Conservation (phyloP, 129 eudicot species). For the Silybum marianum region DNA sequence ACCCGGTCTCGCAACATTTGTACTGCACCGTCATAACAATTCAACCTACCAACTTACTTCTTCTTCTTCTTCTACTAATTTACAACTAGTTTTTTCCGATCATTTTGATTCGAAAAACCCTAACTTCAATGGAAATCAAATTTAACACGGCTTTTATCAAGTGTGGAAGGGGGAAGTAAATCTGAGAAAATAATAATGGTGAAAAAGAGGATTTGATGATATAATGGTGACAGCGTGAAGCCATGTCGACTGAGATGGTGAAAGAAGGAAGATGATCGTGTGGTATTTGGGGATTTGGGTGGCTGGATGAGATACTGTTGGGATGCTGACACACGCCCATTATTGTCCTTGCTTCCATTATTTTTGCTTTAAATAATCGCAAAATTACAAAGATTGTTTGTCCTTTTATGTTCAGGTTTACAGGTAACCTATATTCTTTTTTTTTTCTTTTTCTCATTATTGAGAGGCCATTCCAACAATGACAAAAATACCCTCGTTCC, state of each 20-base stretch:
- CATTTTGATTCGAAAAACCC: slow-evolving; percentile 19
- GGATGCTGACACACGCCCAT: slow-evolving; percentile 29
- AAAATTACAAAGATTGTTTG: background rate
- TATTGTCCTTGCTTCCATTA: background rate
- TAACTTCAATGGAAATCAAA: background rate
- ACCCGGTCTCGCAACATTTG: slow-evolving; percentile 55
- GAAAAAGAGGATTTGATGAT: background rate
- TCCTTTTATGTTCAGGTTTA: background rate
- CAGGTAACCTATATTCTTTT: background rate
- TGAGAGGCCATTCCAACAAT: too few species aligned
- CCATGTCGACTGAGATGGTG: slow-evolving; percentile 8
- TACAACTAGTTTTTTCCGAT: background rate
- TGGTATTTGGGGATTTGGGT: slow-evolving; percentile 29
- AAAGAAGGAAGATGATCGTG: slow-evolving; percentile 14
- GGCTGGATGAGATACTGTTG: slow-evolving; percentile 10
- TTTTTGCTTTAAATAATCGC: background rate
- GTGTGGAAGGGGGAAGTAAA: background rate
- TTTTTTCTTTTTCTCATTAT: too few species aligned
- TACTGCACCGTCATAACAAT: slow-evolving; percentile 64
- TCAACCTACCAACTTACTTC: background rate
- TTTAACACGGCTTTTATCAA: background rate
- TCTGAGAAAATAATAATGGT: background rate
- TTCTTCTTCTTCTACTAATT: background rate
- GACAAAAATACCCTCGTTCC: too few species aligned
- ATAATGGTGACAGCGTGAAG: slow-evolving; percentile 8